These are phyloP conservation scores for Asterophora parasitica DNA, from an alignment of 768 basidiomycete species.

Conservation along the genomic window DNA sequence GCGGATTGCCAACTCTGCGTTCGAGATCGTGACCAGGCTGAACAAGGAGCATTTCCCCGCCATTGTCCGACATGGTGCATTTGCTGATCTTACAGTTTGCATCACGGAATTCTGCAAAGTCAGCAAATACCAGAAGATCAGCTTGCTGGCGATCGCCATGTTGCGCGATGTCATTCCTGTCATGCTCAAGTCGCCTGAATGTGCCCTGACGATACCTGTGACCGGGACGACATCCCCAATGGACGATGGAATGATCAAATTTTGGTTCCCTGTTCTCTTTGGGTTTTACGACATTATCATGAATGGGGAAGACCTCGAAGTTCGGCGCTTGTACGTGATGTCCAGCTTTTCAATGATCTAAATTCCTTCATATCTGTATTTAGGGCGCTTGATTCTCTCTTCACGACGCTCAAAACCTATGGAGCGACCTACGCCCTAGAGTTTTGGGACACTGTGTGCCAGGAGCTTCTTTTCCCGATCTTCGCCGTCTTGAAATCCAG, in stretches of 20 bases:
- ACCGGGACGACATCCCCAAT: slow-evolving; percentile 30
- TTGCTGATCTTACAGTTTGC: slow-evolving; percentile 94
- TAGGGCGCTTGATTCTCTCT: slow-evolving; percentile 95
- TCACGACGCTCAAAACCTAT: slow-evolving; percentile 87
- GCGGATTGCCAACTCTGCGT: slow-evolving; percentile 87
- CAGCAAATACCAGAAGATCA: slow-evolving; percentile 98
- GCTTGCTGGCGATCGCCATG: slow-evolving; percentile 94
- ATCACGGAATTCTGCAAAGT: slow-evolving; percentile 99
- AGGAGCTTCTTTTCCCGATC: slow-evolving; percentile 95
- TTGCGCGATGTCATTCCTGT: slow-evolving; percentile 87
- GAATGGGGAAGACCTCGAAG: slow-evolving; percentile 98
- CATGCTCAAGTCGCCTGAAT: slow-evolving; percentile 83
- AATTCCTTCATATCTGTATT: slow-evolving; percentile 8
- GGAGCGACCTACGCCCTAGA: slow-evolving; percentile 81
- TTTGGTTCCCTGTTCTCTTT: slow-evolving; percentile 95
- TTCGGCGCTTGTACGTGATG: slow-evolving; percentile 82
- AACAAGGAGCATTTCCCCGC: slow-evolving; percentile 87
- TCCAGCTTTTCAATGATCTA: background rate
- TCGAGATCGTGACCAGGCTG: slow-evolving; percentile 89
- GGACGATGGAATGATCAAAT: slow-evolving; percentile 90
- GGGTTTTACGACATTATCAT: slow-evolving; percentile 99
- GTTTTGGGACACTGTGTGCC: slow-evolving; percentile 98
- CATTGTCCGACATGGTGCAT: slow-evolving; percentile 92
- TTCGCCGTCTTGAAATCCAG: slow-evolving; percentile 93
- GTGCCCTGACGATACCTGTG: slow-evolving; percentile 28